phyloP scores from a whole-genome alignment of 192 early-diverging fungal genomes.

The Chytriomyces sp. region DNA sequence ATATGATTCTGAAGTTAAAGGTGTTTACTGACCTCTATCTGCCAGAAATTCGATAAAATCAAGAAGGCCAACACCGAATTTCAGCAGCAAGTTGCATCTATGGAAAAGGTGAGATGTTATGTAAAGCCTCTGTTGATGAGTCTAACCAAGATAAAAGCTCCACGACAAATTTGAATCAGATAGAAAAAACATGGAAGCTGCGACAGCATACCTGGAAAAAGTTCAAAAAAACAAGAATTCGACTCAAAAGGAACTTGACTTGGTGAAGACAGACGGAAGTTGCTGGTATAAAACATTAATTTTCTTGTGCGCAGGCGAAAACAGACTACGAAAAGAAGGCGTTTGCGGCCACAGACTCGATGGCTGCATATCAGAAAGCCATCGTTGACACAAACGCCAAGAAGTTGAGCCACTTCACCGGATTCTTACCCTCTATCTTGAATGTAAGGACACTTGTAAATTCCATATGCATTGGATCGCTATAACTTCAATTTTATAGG shows the following conservation, averaged over 20 bases:
- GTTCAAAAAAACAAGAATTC: constrained; percentile 39
- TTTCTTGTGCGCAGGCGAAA: constrained; percentile 15
- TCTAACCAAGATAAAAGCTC: background rate
- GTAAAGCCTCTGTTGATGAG: background rate
- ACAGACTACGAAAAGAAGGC: constrained; percentile 49
- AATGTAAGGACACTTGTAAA: constrained; percentile 33
- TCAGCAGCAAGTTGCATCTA: constrained; percentile 25
- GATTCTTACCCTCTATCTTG: constrained; percentile 37
- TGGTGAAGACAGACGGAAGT: constrained; percentile 3
- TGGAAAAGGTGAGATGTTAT: constrained; percentile 37
- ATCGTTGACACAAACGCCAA: constrained; percentile 47
- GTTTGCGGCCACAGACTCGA: constrained; percentile 34
- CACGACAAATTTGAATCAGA: constrained; percentile 44
- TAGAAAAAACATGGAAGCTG: constrained; percentile 42
- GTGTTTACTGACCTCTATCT: background rate
- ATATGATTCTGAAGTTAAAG: background rate
- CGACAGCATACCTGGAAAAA: constrained; percentile 33
- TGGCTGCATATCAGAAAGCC: constrained; percentile 37
- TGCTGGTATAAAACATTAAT: background rate
- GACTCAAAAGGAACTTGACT: constrained; percentile 40
- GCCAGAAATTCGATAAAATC: constrained; percentile 46
- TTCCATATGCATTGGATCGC: background rate
- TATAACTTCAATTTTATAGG: constrained; percentile 17
- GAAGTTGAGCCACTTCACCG: constrained; percentile 38
- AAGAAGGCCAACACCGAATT: constrained; percentile 36